phyloP scores from a whole-genome alignment of 2,329 filamentous ascomycete species.

The Aciculosporium take region DNA sequence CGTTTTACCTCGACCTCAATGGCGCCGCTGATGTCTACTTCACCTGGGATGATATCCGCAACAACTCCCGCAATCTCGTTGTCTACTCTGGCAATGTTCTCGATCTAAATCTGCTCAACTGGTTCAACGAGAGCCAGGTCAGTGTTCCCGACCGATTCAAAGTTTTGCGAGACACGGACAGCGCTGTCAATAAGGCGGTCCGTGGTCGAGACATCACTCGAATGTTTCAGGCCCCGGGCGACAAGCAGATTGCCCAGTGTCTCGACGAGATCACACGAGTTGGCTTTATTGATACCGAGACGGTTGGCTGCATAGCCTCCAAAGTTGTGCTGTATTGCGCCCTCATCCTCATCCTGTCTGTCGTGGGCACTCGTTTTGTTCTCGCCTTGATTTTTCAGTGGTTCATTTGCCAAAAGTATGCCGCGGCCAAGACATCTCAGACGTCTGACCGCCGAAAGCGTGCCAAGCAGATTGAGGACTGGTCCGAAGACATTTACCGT shows the following conservation, averaged over 20 bases:
- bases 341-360: constrained; percentile 77
- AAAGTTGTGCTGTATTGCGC: constrained; percentile 94
- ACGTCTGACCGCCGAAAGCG: constrained; percentile 69
- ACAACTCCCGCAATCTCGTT: constrained; percentile 75
- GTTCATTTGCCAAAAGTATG: constrained; percentile 82
- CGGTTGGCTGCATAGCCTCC: constrained; percentile 91
- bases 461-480: constrained; percentile 90
- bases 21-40: constrained; percentile 82
- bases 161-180: constrained; percentile 55
- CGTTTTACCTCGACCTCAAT: constrained; percentile 58
- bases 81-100: constrained; percentile 91
- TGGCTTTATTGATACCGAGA: constrained; percentile 88
- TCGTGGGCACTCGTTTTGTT: constrained; percentile 76
- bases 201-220: constrained; percentile 82
- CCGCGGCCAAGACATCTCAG: constrained; percentile 72
- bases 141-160: constrained; percentile 63
- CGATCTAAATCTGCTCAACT: constrained; percentile 74
- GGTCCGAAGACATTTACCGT: constrained; percentile 94
- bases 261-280: constrained; percentile 92
- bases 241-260: constrained; percentile 75
- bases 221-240: constrained; percentile 60
- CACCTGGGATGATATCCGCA: constrained; percentile 87
- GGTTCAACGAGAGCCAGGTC: constrained; percentile 79
- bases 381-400: constrained; percentile 88
- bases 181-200: constrained; percentile 45